Base-by-base conservation (phyloP, 257 asterid species). In the Salvia splendens region DNA sequence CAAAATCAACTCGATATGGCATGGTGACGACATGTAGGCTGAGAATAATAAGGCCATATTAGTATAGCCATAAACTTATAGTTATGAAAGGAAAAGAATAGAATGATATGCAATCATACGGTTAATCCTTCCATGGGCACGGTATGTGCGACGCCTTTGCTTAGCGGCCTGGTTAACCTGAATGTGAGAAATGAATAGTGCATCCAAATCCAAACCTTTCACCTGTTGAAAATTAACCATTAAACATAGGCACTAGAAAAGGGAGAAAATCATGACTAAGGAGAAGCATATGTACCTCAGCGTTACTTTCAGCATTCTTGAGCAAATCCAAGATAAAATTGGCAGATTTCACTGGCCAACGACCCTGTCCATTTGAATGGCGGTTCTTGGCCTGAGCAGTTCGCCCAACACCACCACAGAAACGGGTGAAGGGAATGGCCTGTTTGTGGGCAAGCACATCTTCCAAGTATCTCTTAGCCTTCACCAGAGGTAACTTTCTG, bases 311-410 rank as follows among this genome's bases (percentile, higher is more conserved):
- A 5, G 94, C 95, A 56, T 89, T 89, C 75, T 89, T 89, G 4
- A 90, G 88, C 41, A 90, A 79, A 75, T 87, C 97, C 57, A 89
- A 69, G 71, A 89, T 79, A 53, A 87, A 84, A 61, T 73, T 78
- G 7, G 95, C 97, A 41, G 97, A 89, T 51, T 89, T 89, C 16
- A 80, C 93, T 10, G 95, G 97, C 97, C 95, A 90, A 12, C 95
- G 94, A 0, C 95, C 95, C 73, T 90, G 94, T 24, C 95, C 97
- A 75, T 87, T 87, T 5, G 97, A 83, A 61, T 90, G 97, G 51
- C 95, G 80, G 76, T 86, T 86, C 87, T 90, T 90, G n/a, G 92
- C 97, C 75, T 87, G 97, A 43, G 97, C 95, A 64, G 95, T 90
- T 63, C 97, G 82, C 11, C 97, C 97, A 61, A 90, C 92, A 45